A percentile compares a stretch with the other conserved stretches of the same genome.
These are phyloP conservation scores for Malus hybrid DNA, from an alignment of 331 rosid species.

Conservation along the genomic window DNA sequence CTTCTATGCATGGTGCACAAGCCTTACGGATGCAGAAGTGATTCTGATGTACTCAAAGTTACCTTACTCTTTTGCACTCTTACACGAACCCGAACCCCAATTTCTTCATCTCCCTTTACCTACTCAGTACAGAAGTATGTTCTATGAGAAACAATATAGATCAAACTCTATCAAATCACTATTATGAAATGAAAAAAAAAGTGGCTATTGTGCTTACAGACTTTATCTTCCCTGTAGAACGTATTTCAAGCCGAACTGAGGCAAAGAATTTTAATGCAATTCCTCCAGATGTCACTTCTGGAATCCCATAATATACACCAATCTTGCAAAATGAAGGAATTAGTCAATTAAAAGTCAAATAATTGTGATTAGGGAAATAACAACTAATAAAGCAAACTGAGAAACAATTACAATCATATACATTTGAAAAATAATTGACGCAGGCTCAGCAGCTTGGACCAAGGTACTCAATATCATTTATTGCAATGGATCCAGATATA, in stretches of 20 bases:
- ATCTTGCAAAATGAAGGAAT: constrained; percentile 44
- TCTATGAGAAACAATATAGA: constrained; percentile 12
- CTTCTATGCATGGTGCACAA: background rate
- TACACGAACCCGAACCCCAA: constrained; percentile 86
- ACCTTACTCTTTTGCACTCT: constrained; percentile 99
- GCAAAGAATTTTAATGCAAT: constrained; percentile 97
- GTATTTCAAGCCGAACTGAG: constrained; percentile 89
- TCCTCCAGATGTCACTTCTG: constrained; percentile 99
- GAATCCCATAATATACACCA: constrained; percentile 96
- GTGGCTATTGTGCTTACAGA: constrained; percentile 65
- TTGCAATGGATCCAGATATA: background rate
- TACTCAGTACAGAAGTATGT: constrained; percentile 25
- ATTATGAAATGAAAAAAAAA: background rate
- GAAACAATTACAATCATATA: background rate
- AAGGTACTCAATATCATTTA: background rate
- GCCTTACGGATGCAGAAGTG: background rate
- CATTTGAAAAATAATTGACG: background rate
- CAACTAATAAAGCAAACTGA: background rate
- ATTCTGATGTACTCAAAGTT: constrained; percentile 6
- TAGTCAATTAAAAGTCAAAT: background rate
- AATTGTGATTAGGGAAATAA: background rate
- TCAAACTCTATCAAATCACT: constrained; percentile 11
- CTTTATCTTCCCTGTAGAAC: constrained; percentile 89
- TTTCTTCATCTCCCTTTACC: constrained; percentile 96
- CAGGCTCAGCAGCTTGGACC: background rate